Evolutionary conservation across 2,329 filamentous ascomycete genomes (phyloP).

Genomic region (Fusarium tupiense): DNA sequence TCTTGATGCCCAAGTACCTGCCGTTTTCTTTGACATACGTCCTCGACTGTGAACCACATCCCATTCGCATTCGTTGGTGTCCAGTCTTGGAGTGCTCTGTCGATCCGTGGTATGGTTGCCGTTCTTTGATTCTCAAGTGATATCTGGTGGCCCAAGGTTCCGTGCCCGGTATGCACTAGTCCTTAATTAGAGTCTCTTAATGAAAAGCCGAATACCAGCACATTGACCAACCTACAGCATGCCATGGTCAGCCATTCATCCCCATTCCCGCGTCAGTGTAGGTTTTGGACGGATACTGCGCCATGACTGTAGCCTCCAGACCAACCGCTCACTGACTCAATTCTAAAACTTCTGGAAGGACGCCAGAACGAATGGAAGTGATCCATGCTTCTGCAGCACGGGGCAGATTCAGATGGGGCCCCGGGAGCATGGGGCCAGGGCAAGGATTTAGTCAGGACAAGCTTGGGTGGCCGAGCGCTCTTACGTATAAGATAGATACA

Average conservation of each 20-base stretch:
- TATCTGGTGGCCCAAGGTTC: not conserved
- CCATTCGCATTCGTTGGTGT: not conserved
- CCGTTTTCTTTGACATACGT: not conserved
- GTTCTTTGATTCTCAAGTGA: constrained; percentile 20
- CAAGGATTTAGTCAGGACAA: not conserved
- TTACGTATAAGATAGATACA: constrained; percentile 11
- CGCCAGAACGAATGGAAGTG: constrained; percentile 38
- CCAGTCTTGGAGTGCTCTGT: not conserved
- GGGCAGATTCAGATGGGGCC: constrained; percentile 37
- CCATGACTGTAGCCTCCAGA: constrained; percentile 9
- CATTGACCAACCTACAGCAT: not conserved
- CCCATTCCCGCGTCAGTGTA: constrained; percentile 11
- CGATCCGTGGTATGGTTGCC: constrained; percentile 1
- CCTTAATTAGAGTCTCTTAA: not conserved
- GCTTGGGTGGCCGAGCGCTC: constrained; percentile 18
- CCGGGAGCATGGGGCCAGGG: constrained; percentile 35
- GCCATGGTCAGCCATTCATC: not conserved
- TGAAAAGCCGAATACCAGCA: not conserved
- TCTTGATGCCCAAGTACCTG: constrained; percentile 8
- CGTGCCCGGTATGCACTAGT: constrained; percentile 5
- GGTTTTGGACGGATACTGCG: constrained; percentile 14
- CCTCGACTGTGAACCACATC: not conserved
- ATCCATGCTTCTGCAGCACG: constrained; percentile 39
- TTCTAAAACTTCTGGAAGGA: constrained; percentile 42
- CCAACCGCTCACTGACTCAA: not conserved